Conservation (phyloP, 2,329 filamentous ascomycete genomes). For the Teratosphaeriaceae sp. region DNA sequence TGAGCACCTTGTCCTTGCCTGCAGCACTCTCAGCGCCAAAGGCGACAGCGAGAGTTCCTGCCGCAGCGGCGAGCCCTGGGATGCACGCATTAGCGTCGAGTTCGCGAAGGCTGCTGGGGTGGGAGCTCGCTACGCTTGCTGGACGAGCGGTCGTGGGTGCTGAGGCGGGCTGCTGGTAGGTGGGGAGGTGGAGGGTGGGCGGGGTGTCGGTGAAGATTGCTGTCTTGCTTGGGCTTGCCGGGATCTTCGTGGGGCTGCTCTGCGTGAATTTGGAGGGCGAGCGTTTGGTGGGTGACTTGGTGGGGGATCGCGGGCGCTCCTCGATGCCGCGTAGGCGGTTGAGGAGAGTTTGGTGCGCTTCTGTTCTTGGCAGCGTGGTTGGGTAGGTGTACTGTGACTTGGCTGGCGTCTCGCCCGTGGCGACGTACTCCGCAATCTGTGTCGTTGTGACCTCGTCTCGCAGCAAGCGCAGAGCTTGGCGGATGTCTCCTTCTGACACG, state of each 20-base stretch:
- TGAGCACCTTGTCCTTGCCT: conserved; percentile 22
- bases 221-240: conserved; percentile 26
- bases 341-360: conserved; percentile 52
- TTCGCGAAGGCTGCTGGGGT: conserved; percentile 36
- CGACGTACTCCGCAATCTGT: conserved; percentile 68
- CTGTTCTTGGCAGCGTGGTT: conserved; percentile 69
- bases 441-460: conserved; percentile 60
- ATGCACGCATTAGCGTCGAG: conserved; percentile 42
- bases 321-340: conserved; percentile 42
- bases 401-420: conserved; percentile 80
- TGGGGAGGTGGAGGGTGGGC: conserved; percentile 14
- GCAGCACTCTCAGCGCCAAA: conserved; percentile 21
- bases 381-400: conserved; percentile 78
- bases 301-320: conserved; percentile 11
- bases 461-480: conserved; percentile 64
- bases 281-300: conserved; percentile 29
- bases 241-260: conserved; percentile 24
- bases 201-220: conserved; percentile 28
- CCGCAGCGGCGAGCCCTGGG: conserved; percentile 11
- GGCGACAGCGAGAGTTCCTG: conserved; percentile 15
- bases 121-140: conserved; percentile 22
- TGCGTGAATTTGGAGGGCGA: conserved; percentile 15
- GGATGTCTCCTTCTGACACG: conserved; percentile 47
- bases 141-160: conserved; percentile 17
- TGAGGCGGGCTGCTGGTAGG: conserved; percentile 12